These are phyloP conservation scores for Gremmenia infestans DNA, from an alignment of 2,329 filamentous ascomycete species.

Conservation along the genomic window DNA sequence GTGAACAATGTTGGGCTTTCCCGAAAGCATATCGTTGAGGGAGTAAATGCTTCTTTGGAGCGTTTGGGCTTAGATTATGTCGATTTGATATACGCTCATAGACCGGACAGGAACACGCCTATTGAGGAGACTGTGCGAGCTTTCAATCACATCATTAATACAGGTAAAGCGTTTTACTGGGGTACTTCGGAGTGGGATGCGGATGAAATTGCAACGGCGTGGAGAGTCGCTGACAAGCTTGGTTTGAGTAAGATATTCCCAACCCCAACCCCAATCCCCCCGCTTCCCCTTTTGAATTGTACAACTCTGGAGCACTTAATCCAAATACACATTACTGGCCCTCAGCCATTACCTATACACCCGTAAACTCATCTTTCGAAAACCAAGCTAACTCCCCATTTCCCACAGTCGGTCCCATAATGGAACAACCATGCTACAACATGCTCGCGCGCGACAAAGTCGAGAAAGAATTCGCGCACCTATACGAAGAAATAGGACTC, in stretches of 20 bases:
- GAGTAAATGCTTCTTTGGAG: conserved; percentile 46
- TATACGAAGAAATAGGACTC: conserved; percentile 55
- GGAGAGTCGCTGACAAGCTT: conserved; percentile 55
- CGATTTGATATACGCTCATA: conserved; percentile 65
- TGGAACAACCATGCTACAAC: conserved; percentile 66
- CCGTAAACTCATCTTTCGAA: too few species aligned
- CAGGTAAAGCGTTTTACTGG: conserved; percentile 66
- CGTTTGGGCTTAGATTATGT: conserved; percentile 50
- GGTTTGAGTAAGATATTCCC: conserved; percentile 36
- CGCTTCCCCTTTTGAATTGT: too few species aligned
- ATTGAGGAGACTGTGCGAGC: conserved; percentile 67
- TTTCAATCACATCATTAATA: conserved; percentile 66
- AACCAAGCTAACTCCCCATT: too few species aligned
- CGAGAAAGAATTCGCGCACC: conserved; percentile 56
- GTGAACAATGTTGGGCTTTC: conserved; percentile 54
- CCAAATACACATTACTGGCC: too few species aligned
- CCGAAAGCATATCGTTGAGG: conserved; percentile 57
- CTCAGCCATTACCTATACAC: too few species aligned
- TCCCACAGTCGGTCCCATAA: conserved; percentile 47
- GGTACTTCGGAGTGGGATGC: conserved; percentile 65
- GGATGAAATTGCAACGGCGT: conserved; percentile 59
- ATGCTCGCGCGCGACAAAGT: conserved; percentile 56
- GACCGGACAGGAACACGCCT: conserved; percentile 61
- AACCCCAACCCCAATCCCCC: too few species aligned
- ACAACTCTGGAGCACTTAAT: too few species aligned